Evolutionary conservation across 768 basidiomycete genomes (phyloP).

Genomic region (Phanerochaete carnosa): DNA sequence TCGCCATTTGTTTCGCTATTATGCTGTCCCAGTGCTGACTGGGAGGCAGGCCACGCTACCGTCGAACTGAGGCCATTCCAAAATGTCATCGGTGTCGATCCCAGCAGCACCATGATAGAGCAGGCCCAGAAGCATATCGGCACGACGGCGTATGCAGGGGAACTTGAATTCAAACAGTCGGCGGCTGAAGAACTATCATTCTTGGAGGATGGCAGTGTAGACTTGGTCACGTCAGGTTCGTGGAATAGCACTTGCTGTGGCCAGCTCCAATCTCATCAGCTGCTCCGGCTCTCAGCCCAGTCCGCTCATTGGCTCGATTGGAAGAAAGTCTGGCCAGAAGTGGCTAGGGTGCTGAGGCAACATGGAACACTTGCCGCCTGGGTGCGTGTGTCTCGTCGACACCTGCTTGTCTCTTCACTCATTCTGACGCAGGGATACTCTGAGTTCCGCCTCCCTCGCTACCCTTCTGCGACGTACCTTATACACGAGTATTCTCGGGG

Average conservation of each 20-base stretch:
- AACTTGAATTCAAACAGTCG: constrained; percentile 34
- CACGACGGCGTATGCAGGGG: constrained; percentile 10
- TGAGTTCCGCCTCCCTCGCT: constrained; percentile 64
- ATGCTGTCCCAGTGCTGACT: background rate
- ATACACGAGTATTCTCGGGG: constrained; percentile 67
- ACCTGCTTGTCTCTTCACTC: background rate
- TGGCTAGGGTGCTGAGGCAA: constrained; percentile 51
- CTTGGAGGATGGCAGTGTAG: constrained; percentile 51
- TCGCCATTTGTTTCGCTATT: background rate
- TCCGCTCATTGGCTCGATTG: constrained; percentile 84
- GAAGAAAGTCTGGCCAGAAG: constrained; percentile 65
- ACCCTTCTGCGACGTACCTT: constrained; percentile 52
- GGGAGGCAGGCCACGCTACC: constrained; percentile 63
- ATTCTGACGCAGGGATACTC: constrained; percentile 38
- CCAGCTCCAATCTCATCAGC: background rate
- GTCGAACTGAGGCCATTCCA: constrained; percentile 51
- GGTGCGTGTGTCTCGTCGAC: constrained; percentile 37
- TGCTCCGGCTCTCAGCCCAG: constrained; percentile 46
- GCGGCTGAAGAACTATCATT: constrained; percentile 54
- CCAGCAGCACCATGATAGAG: constrained; percentile 66
- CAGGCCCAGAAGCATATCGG: constrained; percentile 33
- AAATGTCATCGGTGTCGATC: constrained; percentile 68
- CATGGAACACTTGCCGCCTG: constrained; percentile 70
- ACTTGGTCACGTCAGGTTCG: constrained; percentile 67
- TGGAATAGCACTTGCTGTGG: constrained; percentile 15